phyloP scores from a whole-genome alignment of 192 early-diverging fungal species.

The Funneliformis geosporum region DNA sequence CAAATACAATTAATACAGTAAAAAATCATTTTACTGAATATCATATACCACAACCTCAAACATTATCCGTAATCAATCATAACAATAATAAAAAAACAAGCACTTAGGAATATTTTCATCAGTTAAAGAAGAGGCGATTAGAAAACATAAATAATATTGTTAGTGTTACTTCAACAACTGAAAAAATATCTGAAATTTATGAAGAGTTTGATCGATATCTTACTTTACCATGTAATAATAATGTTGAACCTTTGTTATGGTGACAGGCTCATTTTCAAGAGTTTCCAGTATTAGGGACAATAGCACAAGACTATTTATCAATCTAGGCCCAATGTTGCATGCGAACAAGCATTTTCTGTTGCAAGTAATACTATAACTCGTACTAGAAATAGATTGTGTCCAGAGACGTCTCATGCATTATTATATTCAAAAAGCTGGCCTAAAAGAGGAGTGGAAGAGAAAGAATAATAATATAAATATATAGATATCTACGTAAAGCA shows the following conservation, averaged over 20 bases:
- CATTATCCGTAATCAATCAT: no score
- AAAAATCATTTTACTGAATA: no score
- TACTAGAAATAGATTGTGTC: neutral
- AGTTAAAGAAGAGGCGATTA: no score
- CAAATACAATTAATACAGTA: no score
- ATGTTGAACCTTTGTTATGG: neutral
- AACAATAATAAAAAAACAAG: no score
- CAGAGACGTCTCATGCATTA: neutral
- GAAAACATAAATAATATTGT: no score
- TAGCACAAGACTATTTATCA: constrained; percentile 1
- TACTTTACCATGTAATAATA: neutral
- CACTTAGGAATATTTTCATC: no score
- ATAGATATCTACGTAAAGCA: no score
- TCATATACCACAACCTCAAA: no score
- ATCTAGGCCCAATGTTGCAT: constrained; percentile 11
- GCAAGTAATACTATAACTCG: neutral
- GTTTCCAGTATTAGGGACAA: neutral
- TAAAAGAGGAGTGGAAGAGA: no score
- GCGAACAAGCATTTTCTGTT: constrained; percentile 1
- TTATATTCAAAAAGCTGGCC: no score
- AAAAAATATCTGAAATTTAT: neutral
- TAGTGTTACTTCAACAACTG: neutral
- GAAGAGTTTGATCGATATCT: neutral
- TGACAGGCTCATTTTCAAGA: neutral
- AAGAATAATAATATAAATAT: no score